Base-by-base conservation (phyloP, 1,139 yeast genomes). In the Blastobotrys niveus region DNA sequence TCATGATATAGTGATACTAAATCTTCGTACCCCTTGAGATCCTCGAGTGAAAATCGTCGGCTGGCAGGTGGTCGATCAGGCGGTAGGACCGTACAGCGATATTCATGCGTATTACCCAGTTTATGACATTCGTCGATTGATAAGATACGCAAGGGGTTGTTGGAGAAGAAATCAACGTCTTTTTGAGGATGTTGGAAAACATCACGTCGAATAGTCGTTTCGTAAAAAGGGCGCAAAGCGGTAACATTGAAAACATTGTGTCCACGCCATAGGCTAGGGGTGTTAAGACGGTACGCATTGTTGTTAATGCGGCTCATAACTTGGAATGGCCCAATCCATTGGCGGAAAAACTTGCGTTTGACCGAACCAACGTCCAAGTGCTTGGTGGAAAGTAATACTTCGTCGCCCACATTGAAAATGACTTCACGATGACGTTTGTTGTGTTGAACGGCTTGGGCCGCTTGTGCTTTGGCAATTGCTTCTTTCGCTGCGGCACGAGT, bases 321-420 rank as follows among this genome's bases (percentile, higher is more conserved):
- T 9, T 6, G 21, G 5, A 32, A 8, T 3, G 34, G 34, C n/a
- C 34, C 34, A 32, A 32, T 18, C 34, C 34, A 32, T 6, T 20
- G 34, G 4, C 20, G 7, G 5, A 9, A 5, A 12, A 32, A 32
- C 9, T 18, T 12, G 18, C 34, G 18, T 32, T 32, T 32, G 17
- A 32, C 12, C n/a, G n/a, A 18, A 14, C 26, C 18, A 12, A 24
- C 9, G 9, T 10, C 27, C 10, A 34, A 17, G 17, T 34, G 25
- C 12, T 34, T 34, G 12, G 37, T 34, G 7, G 37, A 34, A 8
- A 34, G 17, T 15, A 34, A 34, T 5, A 34, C 27, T 15, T n/a
- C n/a, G 5, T 34, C 37, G 6, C 10, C 7, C 22, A 32, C 20
- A 5, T 32, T 18, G 14, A 32, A 32, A 17, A 9, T 7, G 8